Percentiles rank a stretch among this genome's conserved stretches.
Conservation (phyloP, 2,329 filamentous ascomycete species). For the Nemania sp. region DNA sequence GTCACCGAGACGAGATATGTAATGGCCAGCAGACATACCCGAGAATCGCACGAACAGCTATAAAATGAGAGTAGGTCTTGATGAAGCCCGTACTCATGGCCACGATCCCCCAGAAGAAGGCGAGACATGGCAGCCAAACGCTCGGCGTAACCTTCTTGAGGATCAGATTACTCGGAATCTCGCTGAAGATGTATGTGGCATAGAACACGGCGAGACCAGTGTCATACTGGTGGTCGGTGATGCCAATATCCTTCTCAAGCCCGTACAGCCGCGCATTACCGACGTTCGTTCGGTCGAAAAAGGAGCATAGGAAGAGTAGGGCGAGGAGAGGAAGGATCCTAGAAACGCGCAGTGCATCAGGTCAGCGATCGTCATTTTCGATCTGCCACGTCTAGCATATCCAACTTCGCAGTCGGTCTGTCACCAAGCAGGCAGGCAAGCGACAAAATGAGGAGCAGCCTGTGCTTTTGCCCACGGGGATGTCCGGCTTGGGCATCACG, state of each 20-base stretch:
- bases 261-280: conserved; percentile 70
- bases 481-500: neutral
- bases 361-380: neutral
- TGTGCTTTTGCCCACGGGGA: neutral
- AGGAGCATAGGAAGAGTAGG: conserved; percentile 66
- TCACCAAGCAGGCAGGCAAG: neutral
- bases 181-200: conserved; percentile 64
- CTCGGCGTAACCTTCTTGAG: conserved; percentile 63
- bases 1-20: no score
- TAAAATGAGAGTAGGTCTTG: conserved; percentile 57
- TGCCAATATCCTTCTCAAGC: conserved; percentile 59
- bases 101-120: conserved; percentile 60
- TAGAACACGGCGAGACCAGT: conserved; percentile 68
- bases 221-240: conserved; percentile 65
- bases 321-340: conserved; percentile 67
- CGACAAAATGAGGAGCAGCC: neutral
- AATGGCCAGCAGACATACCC: conserved; percentile 41
- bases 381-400: neutral
- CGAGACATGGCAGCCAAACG: conserved; percentile 62
- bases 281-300: conserved; percentile 71
- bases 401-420: neutral
- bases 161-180: conserved; percentile 66
- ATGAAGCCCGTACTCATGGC: conserved; percentile 62
- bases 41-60: conserved; percentile 62
- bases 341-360: conserved; percentile 6